phyloP scores from a whole-genome alignment of 1,284 basidiomycete genomes.

The Rhodotorula sp. region DNA sequence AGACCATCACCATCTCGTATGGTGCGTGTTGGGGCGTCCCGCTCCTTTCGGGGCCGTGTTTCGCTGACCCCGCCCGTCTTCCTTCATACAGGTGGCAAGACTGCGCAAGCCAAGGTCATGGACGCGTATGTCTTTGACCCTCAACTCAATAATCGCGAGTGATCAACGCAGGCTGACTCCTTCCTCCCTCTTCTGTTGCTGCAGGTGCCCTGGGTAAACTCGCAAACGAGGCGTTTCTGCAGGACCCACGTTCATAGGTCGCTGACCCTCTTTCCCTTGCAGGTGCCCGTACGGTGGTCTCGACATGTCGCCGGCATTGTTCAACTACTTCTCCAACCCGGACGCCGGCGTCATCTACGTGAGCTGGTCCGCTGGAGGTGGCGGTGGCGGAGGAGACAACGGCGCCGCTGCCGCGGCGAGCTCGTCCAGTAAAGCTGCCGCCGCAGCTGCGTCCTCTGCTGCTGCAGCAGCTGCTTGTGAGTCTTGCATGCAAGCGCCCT shows the following conservation, averaged over 20 bases:
- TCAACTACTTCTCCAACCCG: slow-evolving; percentile 54
- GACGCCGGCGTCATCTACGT: slow-evolving; percentile 51
- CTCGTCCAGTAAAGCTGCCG: background rate
- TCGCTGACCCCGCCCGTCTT: too few species aligned
- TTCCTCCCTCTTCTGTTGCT: slow-evolving; percentile 38
- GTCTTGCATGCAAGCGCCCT: too few species aligned
- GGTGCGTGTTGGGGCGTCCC: slow-evolving; percentile 27
- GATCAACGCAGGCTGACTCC: slow-evolving; percentile 43
- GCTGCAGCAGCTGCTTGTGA: background rate
- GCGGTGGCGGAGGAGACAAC: slow-evolving; percentile 10
- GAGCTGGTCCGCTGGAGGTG: slow-evolving; percentile 47
- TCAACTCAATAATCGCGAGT: background rate
- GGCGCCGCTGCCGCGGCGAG: slow-evolving; percentile 7
- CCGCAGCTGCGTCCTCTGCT: background rate
- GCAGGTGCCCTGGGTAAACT: too few species aligned
- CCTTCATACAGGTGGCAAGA: slow-evolving; percentile 55
- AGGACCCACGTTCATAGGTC: too few species aligned
- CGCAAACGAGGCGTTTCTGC: too few species aligned
- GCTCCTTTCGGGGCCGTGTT: background rate
- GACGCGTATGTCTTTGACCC: slow-evolving; percentile 61
- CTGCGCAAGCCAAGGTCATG: slow-evolving; percentile 61
- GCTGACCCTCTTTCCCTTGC: slow-evolving; percentile 32
- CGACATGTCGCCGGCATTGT: slow-evolving; percentile 74
- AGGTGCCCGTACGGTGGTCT: slow-evolving; percentile 69
- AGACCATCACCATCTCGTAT: slow-evolving; percentile 63